Base-by-base conservation (phyloP, 139 green algal genomes). In the Chlorella sorokiniana region DNA sequence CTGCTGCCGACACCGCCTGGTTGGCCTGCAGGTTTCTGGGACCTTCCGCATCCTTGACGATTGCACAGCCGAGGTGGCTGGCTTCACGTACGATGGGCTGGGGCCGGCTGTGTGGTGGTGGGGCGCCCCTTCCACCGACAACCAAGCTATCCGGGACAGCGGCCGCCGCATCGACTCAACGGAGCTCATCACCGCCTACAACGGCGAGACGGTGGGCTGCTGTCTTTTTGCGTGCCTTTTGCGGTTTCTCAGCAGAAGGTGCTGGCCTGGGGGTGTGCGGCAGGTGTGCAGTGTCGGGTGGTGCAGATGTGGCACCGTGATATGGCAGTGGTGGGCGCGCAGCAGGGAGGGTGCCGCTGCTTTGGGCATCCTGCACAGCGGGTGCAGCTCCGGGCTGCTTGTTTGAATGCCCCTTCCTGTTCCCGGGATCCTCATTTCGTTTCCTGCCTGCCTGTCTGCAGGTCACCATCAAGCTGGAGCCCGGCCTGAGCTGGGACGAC, bases 191-290 rank as follows among this genome's bases (percentile, higher is more conserved):
- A 27, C 5, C 0, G 42, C 29, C 3, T 76, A 76, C 29, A 33
- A 62, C 3, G 69, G 69, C 14, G 69, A 62, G 44, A 76, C 69
- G 69, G 69, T 76, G 69, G 5, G 69, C 69, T 42, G n/a, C n/a
- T n/a, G n/a, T 4, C 56, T 27, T 33, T 27, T 8, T 35, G 27
- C 56, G 27, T 33, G 56, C 56, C 22, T 64, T 25, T 27, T 35
- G 56, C 56, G 31, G 56, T n/a, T n/a, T n/a, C n/a, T n/a, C n/a
- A n/a, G n/a, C n/a, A n/a, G n/a, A n/a, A n/a, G n/a, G n/a, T n/a
- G n/a, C n/a, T n/a, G n/a, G n/a, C n/a, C n/a, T n/a, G n/a, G n/a
- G n/a, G n/a, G n/a, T n/a, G n/a, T n/a, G n/a, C n/a, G n/a, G n/a
- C n/a, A n/a, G n/a, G n/a, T n/a, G n/a, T n/a, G n/a, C n/a, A n/a